These are phyloP conservation scores for Trichomonascus vanleenenianus DNA, from an alignment of 805 yeast genomes.

Conservation along the genomic window DNA sequence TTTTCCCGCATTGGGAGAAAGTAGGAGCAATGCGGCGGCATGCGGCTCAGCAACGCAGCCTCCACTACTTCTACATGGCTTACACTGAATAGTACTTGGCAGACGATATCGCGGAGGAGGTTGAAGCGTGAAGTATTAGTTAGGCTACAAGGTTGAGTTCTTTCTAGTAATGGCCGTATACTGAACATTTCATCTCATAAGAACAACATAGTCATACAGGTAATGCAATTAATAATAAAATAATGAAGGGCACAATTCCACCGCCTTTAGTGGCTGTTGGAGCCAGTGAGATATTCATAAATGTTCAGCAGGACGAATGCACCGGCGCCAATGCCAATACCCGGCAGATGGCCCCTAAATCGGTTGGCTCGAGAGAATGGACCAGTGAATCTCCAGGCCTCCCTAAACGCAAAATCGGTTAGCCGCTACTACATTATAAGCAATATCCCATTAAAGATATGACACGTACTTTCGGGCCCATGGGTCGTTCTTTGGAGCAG, in stretches of 20 bases:
- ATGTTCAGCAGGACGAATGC: constrained; percentile 62
- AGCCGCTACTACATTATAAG: constrained; percentile 1
- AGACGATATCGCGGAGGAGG: too few relatives aligned
- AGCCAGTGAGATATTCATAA: constrained; percentile 39
- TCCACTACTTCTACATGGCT: too few relatives aligned
- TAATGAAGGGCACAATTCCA: neutral
- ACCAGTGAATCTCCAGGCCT: constrained; percentile 87
- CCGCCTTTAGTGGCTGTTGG: constrained; percentile 2
- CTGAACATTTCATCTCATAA: too few relatives aligned
- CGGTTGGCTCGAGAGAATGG: constrained; percentile 66
- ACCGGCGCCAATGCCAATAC: constrained; percentile 68
- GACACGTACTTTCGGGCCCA: constrained; percentile 41
- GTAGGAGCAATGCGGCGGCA: too few relatives aligned
- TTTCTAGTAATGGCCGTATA: too few relatives aligned
- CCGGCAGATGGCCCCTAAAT: constrained; percentile 69
- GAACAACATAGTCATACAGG: too few relatives aligned
- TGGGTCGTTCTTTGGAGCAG: constrained; percentile 33
- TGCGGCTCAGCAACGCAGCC: too few relatives aligned
- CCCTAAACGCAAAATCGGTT: constrained; percentile 38
- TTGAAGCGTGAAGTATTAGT: too few relatives aligned
- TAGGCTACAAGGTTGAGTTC: too few relatives aligned
- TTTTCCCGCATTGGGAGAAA: neutral
- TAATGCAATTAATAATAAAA: too few relatives aligned
- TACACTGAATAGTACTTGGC: too few relatives aligned
- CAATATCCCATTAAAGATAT: neutral